Base-by-base conservation (phyloP, 2,329 filamentous ascomycete genomes). In the Penicillium sp. region DNA sequence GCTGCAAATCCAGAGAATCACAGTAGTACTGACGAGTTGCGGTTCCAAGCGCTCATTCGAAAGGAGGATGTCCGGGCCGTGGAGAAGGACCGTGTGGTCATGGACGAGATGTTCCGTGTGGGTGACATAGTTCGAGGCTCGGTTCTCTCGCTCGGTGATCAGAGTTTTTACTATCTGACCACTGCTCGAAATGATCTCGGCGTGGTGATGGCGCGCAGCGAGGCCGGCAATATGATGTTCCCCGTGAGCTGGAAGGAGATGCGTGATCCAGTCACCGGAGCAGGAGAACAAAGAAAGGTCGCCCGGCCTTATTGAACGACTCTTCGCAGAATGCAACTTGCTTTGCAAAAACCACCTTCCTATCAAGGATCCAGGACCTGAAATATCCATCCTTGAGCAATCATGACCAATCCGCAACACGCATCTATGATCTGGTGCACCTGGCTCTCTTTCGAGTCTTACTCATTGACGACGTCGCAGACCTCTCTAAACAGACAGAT, bases 211-310 rank as follows among this genome's bases (percentile, higher is more conserved):
- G 93, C 91, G 8, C 85, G 81, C 58, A 94, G 89, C 65, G 89
- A 95, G 66, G 81, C 80, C 2, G 90, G 90, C 1, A 91, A 94
- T 70, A 81, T 86, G 60, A 95, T 97, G 90, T 86, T 86, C 61
- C 91, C 93, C 2, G 80, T 95, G 47, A 94, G 85, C 69, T 98
- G 93, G 93, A 94, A 85, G 73, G 91, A 97, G 72, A 95, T 94
- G 73, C 80, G 81, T 63, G 91, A 97, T 73, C 82, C 84, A 0
- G 82, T 85, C 62, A 94, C 85, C 5, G 90, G 89, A 3, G 64
- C 76, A 39, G 82, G 77, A 57, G 93, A 97, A 77, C 73, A 73
- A 56, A 83, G 93, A 67, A 98, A 98, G 76, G 93, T 96, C 50
- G 93, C 93, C 18, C 93, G 94, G 73, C 93, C 93, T 26, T 87